Conservation (phyloP, 192 early-diverging fungal genomes). For the Backusella sp. region DNA sequence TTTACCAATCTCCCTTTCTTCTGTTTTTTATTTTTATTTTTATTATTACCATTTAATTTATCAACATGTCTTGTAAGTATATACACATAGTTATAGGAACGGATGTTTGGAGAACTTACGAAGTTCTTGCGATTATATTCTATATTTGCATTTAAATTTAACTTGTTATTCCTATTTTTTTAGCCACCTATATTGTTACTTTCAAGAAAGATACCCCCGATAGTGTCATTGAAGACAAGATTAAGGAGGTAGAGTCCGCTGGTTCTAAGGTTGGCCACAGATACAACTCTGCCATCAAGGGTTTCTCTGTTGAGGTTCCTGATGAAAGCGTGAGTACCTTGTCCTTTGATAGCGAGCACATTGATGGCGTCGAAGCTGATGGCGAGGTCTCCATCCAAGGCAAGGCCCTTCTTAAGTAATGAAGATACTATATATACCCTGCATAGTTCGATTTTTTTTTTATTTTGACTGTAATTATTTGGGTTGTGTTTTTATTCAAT, state of each 20-base stretch:
- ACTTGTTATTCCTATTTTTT: background rate
- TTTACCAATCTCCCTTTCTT: background rate
- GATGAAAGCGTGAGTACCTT: constrained; percentile 16
- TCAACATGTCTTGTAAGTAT: constrained; percentile 14
- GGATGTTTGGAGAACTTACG: background rate
- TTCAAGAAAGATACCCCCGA: constrained; percentile 39
- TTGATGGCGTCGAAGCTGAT: constrained; percentile 31
- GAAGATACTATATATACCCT: background rate
- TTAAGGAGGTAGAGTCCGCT: constrained; percentile 11
- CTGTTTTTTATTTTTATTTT: background rate
- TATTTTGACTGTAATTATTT: background rate
- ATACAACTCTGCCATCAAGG: constrained; percentile 33
- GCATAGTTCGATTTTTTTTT: background rate
- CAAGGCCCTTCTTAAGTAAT: constrained; percentile 12
- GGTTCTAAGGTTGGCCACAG: constrained; percentile 26
- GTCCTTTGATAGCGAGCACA: constrained; percentile 7
- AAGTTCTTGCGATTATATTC: background rate
- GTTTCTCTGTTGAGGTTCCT: constrained; percentile 32
- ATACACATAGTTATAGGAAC: background rate
- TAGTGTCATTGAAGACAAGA: constrained; percentile 32
- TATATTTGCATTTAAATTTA: background rate
- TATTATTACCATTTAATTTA: background rate
- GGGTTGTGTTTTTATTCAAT: background rate
- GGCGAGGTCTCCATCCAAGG: constrained; percentile 36
- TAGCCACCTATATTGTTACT: constrained; percentile 36